Evolutionary conservation across 2,329 filamentous ascomycete genomes (phyloP), one percentile per base, ranked within the genome.

Genomic region (Hypocreales sp.): DNA sequence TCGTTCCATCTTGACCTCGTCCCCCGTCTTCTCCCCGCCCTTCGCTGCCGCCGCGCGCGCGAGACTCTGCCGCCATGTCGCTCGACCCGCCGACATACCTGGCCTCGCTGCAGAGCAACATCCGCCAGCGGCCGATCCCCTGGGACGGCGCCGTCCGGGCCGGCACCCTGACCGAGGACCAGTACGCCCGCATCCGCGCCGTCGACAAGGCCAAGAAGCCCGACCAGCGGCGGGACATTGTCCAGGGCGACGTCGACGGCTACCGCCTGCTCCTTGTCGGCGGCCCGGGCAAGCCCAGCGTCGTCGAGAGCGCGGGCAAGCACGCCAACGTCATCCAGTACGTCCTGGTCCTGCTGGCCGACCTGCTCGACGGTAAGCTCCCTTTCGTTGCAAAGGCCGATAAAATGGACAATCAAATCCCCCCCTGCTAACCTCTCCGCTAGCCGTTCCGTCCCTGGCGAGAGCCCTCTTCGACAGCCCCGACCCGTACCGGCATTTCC

Each of bases 141-240:
- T 98, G 90, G 90, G 87, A 95, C 56, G 87, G 87, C 45, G 86
- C 87, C 45, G 83, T 92, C 40, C 74, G 90, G 53, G 83, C 83
- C 42, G 83, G 86, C 53, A 90, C 83, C 47, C 80, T 98, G 56
- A 92, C 81, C 32, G 87, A 95, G 41, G 77, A 80, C 41, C 87
- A 98, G 56, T 72, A 94, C 42, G 81, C 79, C 61, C 87, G 86
- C 67, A 93, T 98, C 59, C 86, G 86, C 55, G 82, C 86, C 35
- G 82, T 95, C 42, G 90, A 95, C 55, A 95, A 94, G 59, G 81
- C 90, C 40, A 80, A 84, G 54, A 90, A 83, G 54, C 41, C 49
- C 20, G 90, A 95, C 41, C 79, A 84, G 56, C 73, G 86, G 47
- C 78, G 77, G 49, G 72, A 87, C 47, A 78, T 75, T 12, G 75